Conservation (phyloP, 1,139 yeast genomes). For the Debaryomycetaceae sp. region DNA sequence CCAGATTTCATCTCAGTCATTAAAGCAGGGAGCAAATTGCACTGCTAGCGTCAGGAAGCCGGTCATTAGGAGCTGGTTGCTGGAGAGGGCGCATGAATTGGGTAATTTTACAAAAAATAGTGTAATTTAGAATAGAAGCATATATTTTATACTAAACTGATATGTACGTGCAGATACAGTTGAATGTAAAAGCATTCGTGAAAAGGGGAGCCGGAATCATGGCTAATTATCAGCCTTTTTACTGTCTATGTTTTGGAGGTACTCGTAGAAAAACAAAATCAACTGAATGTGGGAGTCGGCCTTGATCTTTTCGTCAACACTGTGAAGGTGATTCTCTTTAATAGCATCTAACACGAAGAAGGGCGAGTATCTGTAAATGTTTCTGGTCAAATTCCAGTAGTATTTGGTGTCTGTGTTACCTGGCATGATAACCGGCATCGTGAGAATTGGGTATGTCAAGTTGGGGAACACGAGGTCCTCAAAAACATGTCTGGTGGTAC, state of each 20-base stretch:
- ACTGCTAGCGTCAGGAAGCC: too few relatives aligned
- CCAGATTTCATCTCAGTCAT: too few relatives aligned
- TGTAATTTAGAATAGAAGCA: background rate
- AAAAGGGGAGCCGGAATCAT: background rate
- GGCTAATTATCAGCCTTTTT: constrained; percentile 13
- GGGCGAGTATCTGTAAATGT: constrained; percentile 68
- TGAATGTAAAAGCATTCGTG: background rate
- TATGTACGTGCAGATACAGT: constrained; percentile 4
- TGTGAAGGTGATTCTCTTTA: constrained; percentile 27
- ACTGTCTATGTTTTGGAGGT: constrained; percentile 25
- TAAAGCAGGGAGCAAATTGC: too few relatives aligned
- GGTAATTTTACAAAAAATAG: background rate
- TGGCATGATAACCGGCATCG: constrained; percentile 66
- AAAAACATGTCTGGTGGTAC: constrained; percentile 41
- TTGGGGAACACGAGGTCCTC: constrained; percentile 40
- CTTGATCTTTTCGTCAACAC: constrained; percentile 38
- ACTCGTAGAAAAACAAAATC: constrained; percentile 40
- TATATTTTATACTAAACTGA: background rate
- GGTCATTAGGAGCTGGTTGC: too few relatives aligned
- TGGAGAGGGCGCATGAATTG: background rate
- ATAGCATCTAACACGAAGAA: constrained; percentile 15
- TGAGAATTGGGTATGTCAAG: constrained; percentile 40
- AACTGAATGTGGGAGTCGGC: constrained; percentile 40
- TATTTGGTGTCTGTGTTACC: constrained; percentile 84
- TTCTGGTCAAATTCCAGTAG: constrained; percentile 71